Base-by-base conservation (phyloP, 2,329 filamentous ascomycete species). In the Cladosporium sp. region DNA sequence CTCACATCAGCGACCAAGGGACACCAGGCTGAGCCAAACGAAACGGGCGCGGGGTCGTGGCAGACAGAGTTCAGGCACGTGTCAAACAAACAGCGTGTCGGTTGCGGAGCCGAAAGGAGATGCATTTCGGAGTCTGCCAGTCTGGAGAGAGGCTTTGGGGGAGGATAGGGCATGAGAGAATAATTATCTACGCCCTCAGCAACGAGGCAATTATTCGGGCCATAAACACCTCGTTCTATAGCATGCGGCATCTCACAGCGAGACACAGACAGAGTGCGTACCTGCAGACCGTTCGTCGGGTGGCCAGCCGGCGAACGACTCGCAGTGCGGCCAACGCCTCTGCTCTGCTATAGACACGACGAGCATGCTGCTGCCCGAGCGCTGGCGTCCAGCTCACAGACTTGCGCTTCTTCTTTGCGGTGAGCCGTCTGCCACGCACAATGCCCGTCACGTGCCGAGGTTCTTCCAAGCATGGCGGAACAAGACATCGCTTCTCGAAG, bases 41-140 rank as follows among this genome's bases (percentile, higher is more conserved):
- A 34, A 30, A 34, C 28, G 50, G 19, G 50, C 28, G 50, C 37
- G 50, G 50, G 38, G 49, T 51, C 34, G 19, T 40, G 42, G 20
- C 20, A 28, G 34, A 52, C 36, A 52, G 50, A 52, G 50, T 52
- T 52, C 50, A 30, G 19, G 2, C 50, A 42, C 50, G 50, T 40
- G 50, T 47, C 15, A 20, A 52, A 15, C 19, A 8, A n/a, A 8
- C 22, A 52, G 17, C 50, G 36, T 39, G 38, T 40, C 36, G 22
- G 36, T 52, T 42, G 50, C 37, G 50, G 50, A 52, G 50, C 50
- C 50, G 50, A 40, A 19, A 47, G 30, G 30, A 34, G 30, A 34
- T 3, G 25, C 25, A 3, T 3, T 25, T 2, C 2, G 30, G 30
- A 34, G 8, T 34, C 30, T 34, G 8, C n/a, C n/a, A n/a, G n/a